Evolutionary conservation across 2,329 filamentous ascomycete genomes (phyloP).

Genomic region (Colletotrichum euphorbiae): DNA sequence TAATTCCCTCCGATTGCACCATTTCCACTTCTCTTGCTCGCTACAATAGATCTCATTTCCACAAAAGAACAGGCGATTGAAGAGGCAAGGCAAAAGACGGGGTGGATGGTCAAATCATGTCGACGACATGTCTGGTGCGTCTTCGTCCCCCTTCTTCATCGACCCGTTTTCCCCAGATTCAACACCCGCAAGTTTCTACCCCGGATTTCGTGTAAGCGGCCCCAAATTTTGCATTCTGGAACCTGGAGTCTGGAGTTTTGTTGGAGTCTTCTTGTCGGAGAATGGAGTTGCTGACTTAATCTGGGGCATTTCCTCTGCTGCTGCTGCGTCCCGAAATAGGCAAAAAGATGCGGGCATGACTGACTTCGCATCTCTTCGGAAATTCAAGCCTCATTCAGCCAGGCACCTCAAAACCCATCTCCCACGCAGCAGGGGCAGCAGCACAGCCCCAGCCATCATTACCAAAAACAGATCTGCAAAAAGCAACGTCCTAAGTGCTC

Average conservation of each 20-base stretch:
- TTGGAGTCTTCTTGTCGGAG: neutral
- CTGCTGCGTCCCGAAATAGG: neutral
- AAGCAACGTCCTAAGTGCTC: constrained; percentile 31
- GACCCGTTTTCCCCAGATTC: constrained; percentile 20
- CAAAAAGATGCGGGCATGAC: neutral
- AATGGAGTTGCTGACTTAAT: neutral
- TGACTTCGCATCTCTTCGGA: neutral
- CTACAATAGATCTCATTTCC: constrained; percentile 14
- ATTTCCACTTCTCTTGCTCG: constrained; percentile 12
- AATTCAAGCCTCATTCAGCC: constrained; percentile 22
- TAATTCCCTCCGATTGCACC: constrained; percentile 21
- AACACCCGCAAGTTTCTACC: neutral
- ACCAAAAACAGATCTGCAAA: constrained; percentile 22
- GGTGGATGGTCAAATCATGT: constrained; percentile 26
- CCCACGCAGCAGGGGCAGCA: neutral
- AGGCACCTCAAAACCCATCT: neutral
- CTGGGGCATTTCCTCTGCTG: neutral
- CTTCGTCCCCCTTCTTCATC: neutral
- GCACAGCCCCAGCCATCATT: neutral
- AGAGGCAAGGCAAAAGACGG: neutral
- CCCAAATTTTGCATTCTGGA: neutral
- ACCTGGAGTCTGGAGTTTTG: constrained; percentile 8
- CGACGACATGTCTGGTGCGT: constrained; percentile 32
- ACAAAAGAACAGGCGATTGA: constrained; percentile 2
- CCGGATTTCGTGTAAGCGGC: constrained; percentile 21